These are phyloP conservation scores for Acer yangbiense DNA, from an alignment of 345 rosid genomes.

Conservation along the genomic window DNA sequence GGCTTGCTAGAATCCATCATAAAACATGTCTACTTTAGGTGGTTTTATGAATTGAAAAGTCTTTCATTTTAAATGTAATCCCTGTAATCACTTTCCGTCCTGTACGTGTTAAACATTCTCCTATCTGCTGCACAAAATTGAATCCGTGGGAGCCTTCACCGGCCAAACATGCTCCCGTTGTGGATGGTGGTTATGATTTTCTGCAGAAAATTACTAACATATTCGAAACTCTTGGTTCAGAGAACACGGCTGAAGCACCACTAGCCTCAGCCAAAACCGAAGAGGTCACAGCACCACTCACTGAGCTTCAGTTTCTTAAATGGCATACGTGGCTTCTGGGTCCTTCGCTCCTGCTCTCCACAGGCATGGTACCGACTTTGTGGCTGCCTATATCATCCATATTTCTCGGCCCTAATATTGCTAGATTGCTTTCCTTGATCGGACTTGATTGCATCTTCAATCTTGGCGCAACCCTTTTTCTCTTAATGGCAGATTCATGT, in stretches of 20 bases:
- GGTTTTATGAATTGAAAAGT: too few relatives aligned
- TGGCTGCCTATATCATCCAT: conserved; percentile 90
- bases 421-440: conserved; percentile 82
- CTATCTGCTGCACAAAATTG: too few relatives aligned
- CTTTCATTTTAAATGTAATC: too few relatives aligned
- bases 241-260: conserved; percentile 38
- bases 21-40: too few relatives aligned
- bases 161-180: conserved; percentile 38
- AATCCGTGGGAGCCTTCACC: too few relatives aligned
- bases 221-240: conserved; percentile 56
- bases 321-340: conserved; percentile 95
- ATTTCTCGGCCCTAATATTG: conserved; percentile 78
- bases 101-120: too few relatives aligned
- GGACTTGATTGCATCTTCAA: conserved; percentile 91
- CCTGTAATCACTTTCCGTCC: too few relatives aligned
- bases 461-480: conserved; percentile 77
- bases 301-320: conserved; percentile 59
- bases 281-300: conserved; percentile 23
- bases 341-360: conserved; percentile 74
- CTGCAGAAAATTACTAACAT: conserved; percentile 48
- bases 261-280: conserved; percentile 9
- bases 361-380: conserved; percentile 84
- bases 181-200: conserved; percentile 41
- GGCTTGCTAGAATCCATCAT: too few relatives aligned
- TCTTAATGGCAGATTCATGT: conserved; percentile 87